Conservation (phyloP, 2,329 filamentous ascomycete genomes). For the Hortaea werneckii region DNA sequence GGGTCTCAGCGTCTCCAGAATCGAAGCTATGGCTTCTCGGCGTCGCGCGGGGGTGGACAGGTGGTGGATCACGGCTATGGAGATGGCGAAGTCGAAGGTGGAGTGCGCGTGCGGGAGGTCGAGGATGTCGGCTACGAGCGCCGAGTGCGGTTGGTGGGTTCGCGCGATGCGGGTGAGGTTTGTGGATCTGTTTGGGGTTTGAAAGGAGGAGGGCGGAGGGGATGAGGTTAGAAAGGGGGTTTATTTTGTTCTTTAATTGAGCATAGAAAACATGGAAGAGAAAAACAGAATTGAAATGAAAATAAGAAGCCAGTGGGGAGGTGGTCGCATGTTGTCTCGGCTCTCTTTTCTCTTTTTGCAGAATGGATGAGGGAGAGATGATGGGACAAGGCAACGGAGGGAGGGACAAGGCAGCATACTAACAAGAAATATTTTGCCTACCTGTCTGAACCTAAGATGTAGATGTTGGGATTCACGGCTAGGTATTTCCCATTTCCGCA, state of each 20-base stretch:
- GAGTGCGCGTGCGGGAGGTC: constrained; percentile 62
- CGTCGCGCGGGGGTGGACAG: constrained; percentile 68
- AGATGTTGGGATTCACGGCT: constrained; percentile 63
- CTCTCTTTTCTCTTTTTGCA: too few species aligned
- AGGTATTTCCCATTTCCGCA: constrained; percentile 98
- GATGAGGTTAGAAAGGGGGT: not conserved
- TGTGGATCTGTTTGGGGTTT: constrained; percentile 39
- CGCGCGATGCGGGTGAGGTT: constrained; percentile 50
- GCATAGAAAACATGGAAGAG: too few species aligned
- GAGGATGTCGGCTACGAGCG: constrained; percentile 72
- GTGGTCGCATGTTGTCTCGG: too few species aligned
- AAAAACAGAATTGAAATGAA: not conserved
- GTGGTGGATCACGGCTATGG: constrained; percentile 90
- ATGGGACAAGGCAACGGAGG: not conserved
- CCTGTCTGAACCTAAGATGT: constrained; percentile 77
- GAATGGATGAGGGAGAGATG: not conserved
- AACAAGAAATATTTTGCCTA: constrained; percentile 28
- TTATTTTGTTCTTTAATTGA: not conserved
- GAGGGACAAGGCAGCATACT: not conserved
- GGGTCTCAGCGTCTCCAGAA: constrained; percentile 55
- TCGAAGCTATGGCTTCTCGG: constrained; percentile 57
- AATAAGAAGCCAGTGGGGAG: not conserved
- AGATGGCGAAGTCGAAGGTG: constrained; percentile 79
- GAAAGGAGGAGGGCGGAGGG: not conserved
- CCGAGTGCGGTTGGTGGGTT: constrained; percentile 51